Conservation (phyloP, 2,329 filamentous ascomycete species). For the Talaromyces sp. region DNA sequence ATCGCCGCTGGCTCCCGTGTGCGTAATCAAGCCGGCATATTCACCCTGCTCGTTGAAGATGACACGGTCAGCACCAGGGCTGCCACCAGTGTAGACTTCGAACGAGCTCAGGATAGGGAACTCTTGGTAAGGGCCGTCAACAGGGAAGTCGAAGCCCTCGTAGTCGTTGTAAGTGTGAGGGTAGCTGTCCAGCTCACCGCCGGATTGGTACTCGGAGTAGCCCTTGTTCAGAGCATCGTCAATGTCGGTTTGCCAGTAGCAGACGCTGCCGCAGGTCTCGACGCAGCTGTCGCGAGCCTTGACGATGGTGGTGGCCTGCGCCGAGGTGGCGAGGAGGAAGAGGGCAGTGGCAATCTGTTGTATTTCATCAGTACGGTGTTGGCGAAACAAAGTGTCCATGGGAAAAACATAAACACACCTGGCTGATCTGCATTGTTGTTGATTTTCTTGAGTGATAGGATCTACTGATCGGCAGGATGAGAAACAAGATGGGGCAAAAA, state of each 20-base stretch:
- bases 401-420: not conserved
- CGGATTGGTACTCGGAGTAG: conserved; percentile 45
- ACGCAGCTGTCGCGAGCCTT: conserved; percentile 36
- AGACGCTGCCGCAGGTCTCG: conserved; percentile 50
- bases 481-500: not conserved
- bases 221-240: conserved; percentile 47
- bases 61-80: conserved; percentile 63
- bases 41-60: conserved; percentile 55
- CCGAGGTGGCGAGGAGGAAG: conserved; percentile 16
- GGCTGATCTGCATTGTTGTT: not conserved
- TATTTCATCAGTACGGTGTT: not conserved
- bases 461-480: not conserved
- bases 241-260: conserved; percentile 49
- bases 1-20: conserved; percentile 62
- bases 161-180: conserved; percentile 59
- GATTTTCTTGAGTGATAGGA: not conserved
- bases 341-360: conserved; percentile 13
- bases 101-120: conserved; percentile 54
- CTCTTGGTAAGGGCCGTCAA: conserved; percentile 57
- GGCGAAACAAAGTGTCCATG: not conserved
- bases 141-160: conserved; percentile 57
- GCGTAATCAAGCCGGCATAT: conserved; percentile 62
- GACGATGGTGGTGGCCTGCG: conserved; percentile 19
- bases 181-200: conserved; percentile 42
- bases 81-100: conserved; percentile 52